Evolutionary conservation across 768 basidiomycete species (phyloP).

Genomic region (Trametopsis cervina): DNA sequence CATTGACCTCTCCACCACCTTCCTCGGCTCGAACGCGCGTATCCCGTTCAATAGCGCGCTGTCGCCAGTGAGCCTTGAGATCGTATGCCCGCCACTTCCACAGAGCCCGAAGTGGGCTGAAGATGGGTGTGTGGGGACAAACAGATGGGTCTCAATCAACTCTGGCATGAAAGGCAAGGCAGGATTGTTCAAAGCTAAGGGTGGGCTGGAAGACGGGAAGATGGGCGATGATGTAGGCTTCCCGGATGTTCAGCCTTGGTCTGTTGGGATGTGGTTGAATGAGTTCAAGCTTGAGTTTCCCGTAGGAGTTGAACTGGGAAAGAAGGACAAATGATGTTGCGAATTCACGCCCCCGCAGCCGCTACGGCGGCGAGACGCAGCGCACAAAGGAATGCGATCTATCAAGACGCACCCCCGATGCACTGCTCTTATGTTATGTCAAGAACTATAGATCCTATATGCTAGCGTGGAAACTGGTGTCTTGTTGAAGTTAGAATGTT

Average conservation of each 20-base stretch:
- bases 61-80: not conserved
- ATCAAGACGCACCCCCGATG: too few species aligned
- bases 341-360: too few species aligned
- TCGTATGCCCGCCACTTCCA: slow-evolving; percentile 6
- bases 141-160: not conserved
- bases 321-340: slow-evolving; percentile 5
- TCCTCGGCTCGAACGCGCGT: not conserved
- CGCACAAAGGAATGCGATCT: too few species aligned
- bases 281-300: slow-evolving; percentile 9
- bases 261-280: slow-evolving; percentile 5
- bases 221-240: slow-evolving; percentile 5
- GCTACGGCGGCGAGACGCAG: too few species aligned
- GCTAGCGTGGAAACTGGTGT: too few species aligned
- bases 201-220: slow-evolving; percentile 3
- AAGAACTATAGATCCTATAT: too few species aligned
- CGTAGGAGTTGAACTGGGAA: not conserved
- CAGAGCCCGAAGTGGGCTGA: slow-evolving; percentile 9
- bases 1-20: slow-evolving; percentile 1
- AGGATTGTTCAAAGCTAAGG: slow-evolving; percentile 4
- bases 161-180: slow-evolving; percentile 7
- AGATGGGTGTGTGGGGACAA: slow-evolving; percentile 5
- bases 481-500: too few species aligned
- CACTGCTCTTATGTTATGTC: too few species aligned
- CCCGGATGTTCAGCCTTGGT: slow-evolving; percentile 6
- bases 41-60: slow-evolving; percentile 2